Percentiles rank a stretch among this genome's conserved stretches.
phyloP scores from a whole-genome alignment of 2,329 filamentous ascomycete species.

The Domatiomyces catenatus region DNA sequence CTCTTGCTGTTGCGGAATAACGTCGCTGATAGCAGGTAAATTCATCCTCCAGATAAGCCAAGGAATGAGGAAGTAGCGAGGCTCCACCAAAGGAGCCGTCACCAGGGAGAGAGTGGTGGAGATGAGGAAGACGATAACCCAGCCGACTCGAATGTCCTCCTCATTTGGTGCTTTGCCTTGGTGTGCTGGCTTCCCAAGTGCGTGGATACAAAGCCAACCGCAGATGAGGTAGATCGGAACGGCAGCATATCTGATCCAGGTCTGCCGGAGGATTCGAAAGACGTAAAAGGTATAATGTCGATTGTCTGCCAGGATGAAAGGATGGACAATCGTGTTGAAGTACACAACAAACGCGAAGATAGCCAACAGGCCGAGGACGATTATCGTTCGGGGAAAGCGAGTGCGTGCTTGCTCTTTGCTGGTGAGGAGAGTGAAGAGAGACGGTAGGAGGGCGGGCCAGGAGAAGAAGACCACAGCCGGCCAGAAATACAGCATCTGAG shows the following conservation, averaged over 20 bases:
- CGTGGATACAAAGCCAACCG: slow-evolving; percentile 52
- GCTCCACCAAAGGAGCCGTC: slow-evolving; percentile 84
- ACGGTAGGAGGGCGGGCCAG: slow-evolving; percentile 53
- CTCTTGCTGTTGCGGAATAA: not conserved
- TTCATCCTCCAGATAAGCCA: slow-evolving; percentile 88
- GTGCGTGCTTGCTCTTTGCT: slow-evolving; percentile 18
- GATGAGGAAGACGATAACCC: slow-evolving; percentile 47
- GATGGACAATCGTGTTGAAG: slow-evolving; percentile 86
- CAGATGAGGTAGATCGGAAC: slow-evolving; percentile 55
- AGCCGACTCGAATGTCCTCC: slow-evolving; percentile 29
- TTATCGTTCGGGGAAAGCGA: slow-evolving; percentile 25
- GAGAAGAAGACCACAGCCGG: slow-evolving; percentile 84
- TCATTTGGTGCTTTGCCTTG: slow-evolving; percentile 11
- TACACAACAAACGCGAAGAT: slow-evolving; percentile 42
- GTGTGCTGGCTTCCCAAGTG: slow-evolving; percentile 33
- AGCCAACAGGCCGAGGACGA: slow-evolving; percentile 24
- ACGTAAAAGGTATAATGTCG: slow-evolving; percentile 95
- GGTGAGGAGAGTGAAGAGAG: slow-evolving; percentile 22
- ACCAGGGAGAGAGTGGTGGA: slow-evolving; percentile 65
- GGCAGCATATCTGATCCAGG: slow-evolving; percentile 51
- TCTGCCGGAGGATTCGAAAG: slow-evolving; percentile 64
- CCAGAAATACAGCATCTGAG: slow-evolving; percentile 94
- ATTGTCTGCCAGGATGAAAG: slow-evolving; percentile 92
- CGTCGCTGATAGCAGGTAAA: slow-evolving; percentile 30
- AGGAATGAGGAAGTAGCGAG: slow-evolving; percentile 86